Evolutionary conservation across 257 asterid genomes (phyloP), one percentile per base, ranked within the genome.

Genomic region (Knoxia roxburghii): DNA sequence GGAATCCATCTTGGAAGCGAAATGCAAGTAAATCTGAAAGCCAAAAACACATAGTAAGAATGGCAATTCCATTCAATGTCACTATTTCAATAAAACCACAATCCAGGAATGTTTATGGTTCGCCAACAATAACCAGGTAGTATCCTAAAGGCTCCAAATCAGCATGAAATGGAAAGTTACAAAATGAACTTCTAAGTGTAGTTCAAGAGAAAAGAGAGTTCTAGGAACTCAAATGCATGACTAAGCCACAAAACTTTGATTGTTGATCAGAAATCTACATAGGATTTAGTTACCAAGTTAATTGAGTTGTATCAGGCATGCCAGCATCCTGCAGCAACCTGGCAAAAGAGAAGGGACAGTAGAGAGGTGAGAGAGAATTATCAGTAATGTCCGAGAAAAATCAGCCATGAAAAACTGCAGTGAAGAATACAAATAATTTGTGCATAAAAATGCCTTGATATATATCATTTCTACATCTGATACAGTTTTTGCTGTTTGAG

Each of bases 321-420:
- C 96, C 88, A 59, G 95, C 96, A 81, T 93, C 97, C 75, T 85
- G 96, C 73, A 93, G 96, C 78, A 88, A 79, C 89, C 99, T 90
- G 79, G 55, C 39, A 73, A 68, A 32, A 15, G 56, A 69, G 43
- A 20, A n/a, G n/a, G n/a, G n/a, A n/a, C n/a, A 46, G 6, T 13
- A 15, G 7, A 2, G 5, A 46, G n/a, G 20, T 20, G 20, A 1
- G 51, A 46, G 51, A 6, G 53, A 48, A 65, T 26, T n/a, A 17
- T 56, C 20, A 51, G 43, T 43, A 48, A 45, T 5, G 41, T 59
- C 46, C n/a, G n/a, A n/a, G n/a, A n/a, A n/a, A n/a, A n/a, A 70
- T 24, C 1, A 7, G 46, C 24, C 71, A 67, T 15, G 11, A 52
- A 39, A 26, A 40, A 32, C 53, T 21, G 46, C 53, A 12, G 21